Percentiles rank a stretch among this genome's conserved stretches.
Conservation (phyloP, 768 basidiomycete genomes). For the Gymnopilus dilepis region DNA sequence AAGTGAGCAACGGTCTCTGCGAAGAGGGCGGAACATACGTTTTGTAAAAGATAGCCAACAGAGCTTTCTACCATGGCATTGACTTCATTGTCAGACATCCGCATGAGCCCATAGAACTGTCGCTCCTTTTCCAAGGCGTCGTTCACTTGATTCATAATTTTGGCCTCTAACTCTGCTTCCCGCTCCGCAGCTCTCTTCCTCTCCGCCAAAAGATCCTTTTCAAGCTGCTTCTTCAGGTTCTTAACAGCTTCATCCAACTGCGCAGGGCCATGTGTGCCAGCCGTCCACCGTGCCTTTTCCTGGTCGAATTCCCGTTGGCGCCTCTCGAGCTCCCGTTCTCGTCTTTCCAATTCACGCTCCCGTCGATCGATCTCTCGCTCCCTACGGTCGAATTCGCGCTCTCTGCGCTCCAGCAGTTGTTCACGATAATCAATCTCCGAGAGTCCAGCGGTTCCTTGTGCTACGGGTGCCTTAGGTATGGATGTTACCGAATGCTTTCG, state of each 20-base stretch:
- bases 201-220: conserved; percentile 17
- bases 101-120: conserved; percentile 25
- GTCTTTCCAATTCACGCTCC: conserved; percentile 29
- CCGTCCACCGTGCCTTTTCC: conserved; percentile 21
- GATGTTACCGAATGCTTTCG: background rate
- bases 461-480: background rate
- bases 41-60: conserved; percentile 27
- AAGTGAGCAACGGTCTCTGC: background rate
- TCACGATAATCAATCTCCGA: conserved; percentile 8
- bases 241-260: conserved; percentile 22
- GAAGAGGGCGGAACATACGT: conserved; percentile 15
- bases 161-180: conserved; percentile 22
- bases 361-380: conserved; percentile 26
- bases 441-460: background rate
- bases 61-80: conserved; percentile 29
- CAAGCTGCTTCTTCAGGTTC: conserved; percentile 14
- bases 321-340: conserved; percentile 29
- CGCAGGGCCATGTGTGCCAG: conserved; percentile 10
- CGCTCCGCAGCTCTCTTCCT: conserved; percentile 16
- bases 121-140: conserved; percentile 26
- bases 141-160: conserved; percentile 23
- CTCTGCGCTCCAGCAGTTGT: conserved; percentile 13
- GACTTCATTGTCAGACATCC: conserved; percentile 31
- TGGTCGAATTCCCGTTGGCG: conserved; percentile 27
- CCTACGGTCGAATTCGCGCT: conserved; percentile 20